These are phyloP conservation scores for Ophiobolus disseminans DNA, from an alignment of 2,329 filamentous ascomycete genomes.

Conservation along the genomic window DNA sequence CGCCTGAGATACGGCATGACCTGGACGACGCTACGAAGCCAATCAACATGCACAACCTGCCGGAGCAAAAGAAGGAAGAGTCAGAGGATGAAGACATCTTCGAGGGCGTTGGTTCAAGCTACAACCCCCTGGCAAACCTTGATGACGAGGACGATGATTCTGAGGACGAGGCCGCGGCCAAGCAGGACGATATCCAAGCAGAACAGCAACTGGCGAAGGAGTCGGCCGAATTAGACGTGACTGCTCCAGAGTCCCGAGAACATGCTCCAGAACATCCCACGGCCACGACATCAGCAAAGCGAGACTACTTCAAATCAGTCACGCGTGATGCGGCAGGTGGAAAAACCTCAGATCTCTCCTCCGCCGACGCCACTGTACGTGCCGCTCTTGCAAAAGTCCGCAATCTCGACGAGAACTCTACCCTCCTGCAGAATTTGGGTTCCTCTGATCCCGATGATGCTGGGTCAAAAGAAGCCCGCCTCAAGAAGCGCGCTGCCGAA, in stretches of 20 bases:
- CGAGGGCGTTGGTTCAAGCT: slow-evolving; percentile 64
- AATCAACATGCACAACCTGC: slow-evolving; percentile 49
- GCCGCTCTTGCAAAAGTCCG: slow-evolving; percentile 84
- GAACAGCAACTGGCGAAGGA: neutral
- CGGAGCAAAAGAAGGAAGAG: slow-evolving; percentile 49
- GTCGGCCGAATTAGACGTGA: neutral
- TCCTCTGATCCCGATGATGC: slow-evolving; percentile 27
- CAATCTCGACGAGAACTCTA: slow-evolving; percentile 54
- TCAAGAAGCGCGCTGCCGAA: slow-evolving; percentile 69
- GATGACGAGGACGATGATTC: slow-evolving; percentile 55
- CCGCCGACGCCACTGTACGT: slow-evolving; percentile 78
- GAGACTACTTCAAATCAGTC: slow-evolving; percentile 30
- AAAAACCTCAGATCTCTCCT: slow-evolving; percentile 44
- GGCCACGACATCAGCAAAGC: slow-evolving; percentile 19
- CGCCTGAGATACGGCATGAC: slow-evolving; percentile 49
- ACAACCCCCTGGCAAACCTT: slow-evolving; percentile 64
- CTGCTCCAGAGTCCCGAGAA: slow-evolving; percentile 7
- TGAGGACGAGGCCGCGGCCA: slow-evolving; percentile 9
- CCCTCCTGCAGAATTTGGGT: slow-evolving; percentile 51
- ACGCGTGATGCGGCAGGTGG: slow-evolving; percentile 11
- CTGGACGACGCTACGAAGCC: slow-evolving; percentile 55
- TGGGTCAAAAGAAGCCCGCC: slow-evolving; percentile 69
- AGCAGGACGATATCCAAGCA: neutral
- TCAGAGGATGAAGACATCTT: slow-evolving; percentile 68
- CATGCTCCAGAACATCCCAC: slow-evolving; percentile 8